Base-by-base conservation (phyloP, 176 grass and related monocot genomes). In the Phoenix roebelenii region DNA sequence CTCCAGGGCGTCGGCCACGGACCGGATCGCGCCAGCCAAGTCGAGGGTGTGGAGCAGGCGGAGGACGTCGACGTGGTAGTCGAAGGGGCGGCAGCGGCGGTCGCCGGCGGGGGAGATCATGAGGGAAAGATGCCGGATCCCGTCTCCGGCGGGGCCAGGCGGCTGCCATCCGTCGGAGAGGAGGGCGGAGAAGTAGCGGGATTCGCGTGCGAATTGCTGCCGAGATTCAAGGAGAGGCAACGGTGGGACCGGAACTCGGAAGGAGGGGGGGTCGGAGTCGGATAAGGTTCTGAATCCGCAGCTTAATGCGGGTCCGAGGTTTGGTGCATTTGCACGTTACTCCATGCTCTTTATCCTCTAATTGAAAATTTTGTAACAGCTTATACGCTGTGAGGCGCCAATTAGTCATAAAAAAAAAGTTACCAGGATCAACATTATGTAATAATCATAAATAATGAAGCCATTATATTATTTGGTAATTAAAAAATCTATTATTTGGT, bases 41-140 rank as follows among this genome's bases (percentile, higher is more conserved):
- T 90, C 78, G 54, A 82, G 63, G 7, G 72, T 77, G 82, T 90
- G 87, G 58, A 85, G 87, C 57, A 90, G 82, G 9, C 72, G 50
- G 26, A 90, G 30, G 30, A 77, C 87, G 28, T 73, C 55, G 55
- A 90, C 75, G 51, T 90, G 72, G 12, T 58, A 71, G 55, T 79
- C 78, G 68, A 90, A 90, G 16, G 79, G 79, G 22, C 68, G 50
- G 22, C 61, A 9, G 16, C 52, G 57, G 7, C 49, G 51, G 54
- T 23, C 3, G 6, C 26, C 3, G 14, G 20, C 7, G 58, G 28
- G 14, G 23, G 72, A 29, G 12, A 55, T 20, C 26, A 49, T 73
- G 67, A 58, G 56, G 72, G 63, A 26, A 72, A 72, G 58, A 57
- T 16, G 12, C 35, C 10, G 1, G 7, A 44, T 44, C 35, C 35